Evolutionary conservation across 2,329 filamentous ascomycete genomes (phyloP), one percentile per base, ranked within the genome.

Genomic region (Fusarium udum): DNA sequence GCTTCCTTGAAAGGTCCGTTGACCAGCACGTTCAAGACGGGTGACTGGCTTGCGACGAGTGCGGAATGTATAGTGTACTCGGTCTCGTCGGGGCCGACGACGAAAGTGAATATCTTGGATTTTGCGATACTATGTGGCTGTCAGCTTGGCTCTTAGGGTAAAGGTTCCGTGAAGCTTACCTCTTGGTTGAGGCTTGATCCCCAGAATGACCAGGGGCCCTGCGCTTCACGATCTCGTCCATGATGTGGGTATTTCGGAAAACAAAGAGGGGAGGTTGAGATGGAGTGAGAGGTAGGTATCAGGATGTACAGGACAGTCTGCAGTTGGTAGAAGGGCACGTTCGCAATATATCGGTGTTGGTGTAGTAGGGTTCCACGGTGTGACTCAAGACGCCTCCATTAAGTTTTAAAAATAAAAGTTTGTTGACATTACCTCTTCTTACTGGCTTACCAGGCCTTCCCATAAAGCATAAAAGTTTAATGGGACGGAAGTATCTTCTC

Each of bases 261-360:
- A 26, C 26, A 26, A 26, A 26, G 26, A 26, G 26, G 26, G 26
- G 26, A 26, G 26, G 18, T 28, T 1, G 22, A 5, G 15, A 24
- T 24, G 22, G 7, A 48, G 20, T 32, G 26, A 22, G 28, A 4
- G 4, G 28, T 18, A 32, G 46, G 22, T 4, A n/a, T 49, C 11
- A 12, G 22, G 9, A 11, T 22, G 9, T 31, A 18, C 6, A 22
- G 18, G 1, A 12, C 3, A 7, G 0, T 5, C 0, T 1, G n/a
- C 1, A 36, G 6, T 14, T 37, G 4, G 4, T 3, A 9, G 20
- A 36, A 4, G 11, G 6, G 13, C 2, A 12, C 3, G 20, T 6
- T 53, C 1, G 2, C 2, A 4, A 28, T 40, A 14, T 18, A 26
- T 28, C 9, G 14, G 24, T 0, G 6, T 2, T 10, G 7, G 9